Conservation (phyloP, 345 rosid genomes). For the Salix udensis region DNA sequence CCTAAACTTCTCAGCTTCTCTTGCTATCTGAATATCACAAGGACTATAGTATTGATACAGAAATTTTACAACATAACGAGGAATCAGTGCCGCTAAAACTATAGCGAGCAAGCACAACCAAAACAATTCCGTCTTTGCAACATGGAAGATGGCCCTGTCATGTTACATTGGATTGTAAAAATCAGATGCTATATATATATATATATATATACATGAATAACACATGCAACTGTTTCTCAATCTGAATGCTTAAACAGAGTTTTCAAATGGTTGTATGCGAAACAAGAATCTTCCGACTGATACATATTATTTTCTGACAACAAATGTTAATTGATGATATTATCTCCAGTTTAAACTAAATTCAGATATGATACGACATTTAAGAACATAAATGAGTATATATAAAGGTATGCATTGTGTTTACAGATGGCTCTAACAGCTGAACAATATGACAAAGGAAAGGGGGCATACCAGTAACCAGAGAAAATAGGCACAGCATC, state of each 20-base stretch:
- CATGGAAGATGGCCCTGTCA: constrained; percentile 81
- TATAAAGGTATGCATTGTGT: too few relatives aligned
- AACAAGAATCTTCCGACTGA: too few relatives aligned
- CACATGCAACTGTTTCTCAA: too few relatives aligned
- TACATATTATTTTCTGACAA: too few relatives aligned
- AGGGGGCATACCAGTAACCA: constrained; percentile 79
- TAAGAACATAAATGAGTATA: too few relatives aligned
- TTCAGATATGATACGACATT: too few relatives aligned
- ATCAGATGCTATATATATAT: not conserved
- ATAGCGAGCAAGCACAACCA: constrained; percentile 82
- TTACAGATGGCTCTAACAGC: too few relatives aligned
- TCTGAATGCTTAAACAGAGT: too few relatives aligned
- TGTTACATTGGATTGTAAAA: not conserved
- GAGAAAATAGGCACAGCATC: constrained; percentile 64
- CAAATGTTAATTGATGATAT: too few relatives aligned
- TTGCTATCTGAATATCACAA: constrained; percentile 65
- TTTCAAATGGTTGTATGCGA: not conserved
- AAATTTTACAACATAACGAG: constrained; percentile 70
- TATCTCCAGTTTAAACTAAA: too few relatives aligned
- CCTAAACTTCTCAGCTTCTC: constrained; percentile 71
- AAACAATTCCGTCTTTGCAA: constrained; percentile 54
- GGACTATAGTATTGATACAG: constrained; percentile 61
- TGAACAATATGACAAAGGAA: not conserved
- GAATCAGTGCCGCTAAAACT: constrained; percentile 55
- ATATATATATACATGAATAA: not conserved